These are phyloP conservation scores for Funneliformis caledonium DNA, from an alignment of 371 early-diverging fungal species.

Conservation along the genomic window DNA sequence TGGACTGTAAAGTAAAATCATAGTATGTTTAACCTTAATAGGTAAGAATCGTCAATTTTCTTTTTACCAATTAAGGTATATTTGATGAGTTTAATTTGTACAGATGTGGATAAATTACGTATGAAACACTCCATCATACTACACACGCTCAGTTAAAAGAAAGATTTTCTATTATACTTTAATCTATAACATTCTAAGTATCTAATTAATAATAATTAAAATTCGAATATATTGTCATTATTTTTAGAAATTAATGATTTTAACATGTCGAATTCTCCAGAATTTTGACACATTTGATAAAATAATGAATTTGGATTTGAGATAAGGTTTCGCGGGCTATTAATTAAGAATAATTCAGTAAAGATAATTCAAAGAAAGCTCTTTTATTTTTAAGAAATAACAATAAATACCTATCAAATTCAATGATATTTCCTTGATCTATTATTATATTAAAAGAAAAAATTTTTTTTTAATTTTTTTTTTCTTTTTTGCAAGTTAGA, in stretches of 20 bases:
- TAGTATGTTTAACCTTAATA: too few relatives aligned
- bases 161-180: neutral
- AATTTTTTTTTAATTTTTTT: neutral
- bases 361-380: neutral
- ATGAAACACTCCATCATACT: too few relatives aligned
- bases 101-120: too few relatives aligned
- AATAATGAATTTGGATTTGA: conserved; percentile 20
- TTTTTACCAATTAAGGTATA: too few relatives aligned
- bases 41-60: too few relatives aligned
- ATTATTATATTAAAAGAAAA: conserved; percentile 16
- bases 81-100: too few relatives aligned
- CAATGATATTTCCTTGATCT: conserved; percentile 50
- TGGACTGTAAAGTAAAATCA: too few relatives aligned
- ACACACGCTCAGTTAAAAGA: too few relatives aligned
- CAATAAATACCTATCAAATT: conserved; percentile 43
- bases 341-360: neutral
- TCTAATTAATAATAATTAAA: neutral
- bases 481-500: too few relatives aligned
- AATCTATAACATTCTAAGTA: neutral
- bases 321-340: conserved; percentile 25
- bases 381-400: neutral
- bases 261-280: conserved; percentile 32
- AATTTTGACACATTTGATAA: conserved; percentile 27
- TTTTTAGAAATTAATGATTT: neutral
- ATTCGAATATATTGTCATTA: neutral